Conservation (phyloP, 2,329 filamentous ascomycete species). For the Phyllosticta citriasiana region DNA sequence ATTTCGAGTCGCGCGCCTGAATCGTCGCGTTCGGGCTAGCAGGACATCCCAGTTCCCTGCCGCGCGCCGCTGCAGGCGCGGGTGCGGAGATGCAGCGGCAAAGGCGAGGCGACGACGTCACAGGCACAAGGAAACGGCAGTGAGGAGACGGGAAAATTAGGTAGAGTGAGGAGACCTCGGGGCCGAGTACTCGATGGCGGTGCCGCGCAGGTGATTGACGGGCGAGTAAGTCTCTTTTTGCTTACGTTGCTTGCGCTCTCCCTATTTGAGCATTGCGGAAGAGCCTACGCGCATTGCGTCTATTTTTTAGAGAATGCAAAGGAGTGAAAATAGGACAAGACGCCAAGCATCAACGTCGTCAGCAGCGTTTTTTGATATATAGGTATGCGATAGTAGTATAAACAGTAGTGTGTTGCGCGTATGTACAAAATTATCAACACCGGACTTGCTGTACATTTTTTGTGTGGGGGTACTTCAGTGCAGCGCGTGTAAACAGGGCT, state of each 20-base stretch:
- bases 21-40: no score
- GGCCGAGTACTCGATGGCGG: not conserved
- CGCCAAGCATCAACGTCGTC: not conserved
- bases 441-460: not conserved
- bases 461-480: not conserved
- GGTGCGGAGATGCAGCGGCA: not conserved
- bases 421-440: not conserved
- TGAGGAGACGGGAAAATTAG: not conserved
- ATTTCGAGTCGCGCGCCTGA: no score
- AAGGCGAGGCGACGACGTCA: not conserved
- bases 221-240: not conserved
- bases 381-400: not conserved
- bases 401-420: not conserved
- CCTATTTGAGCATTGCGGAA: no score
- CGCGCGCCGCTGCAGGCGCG: no score
- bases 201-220: not conserved
- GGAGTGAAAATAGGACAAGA: not conserved
- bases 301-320: not conserved
- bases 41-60: no score
- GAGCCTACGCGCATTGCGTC: no score
- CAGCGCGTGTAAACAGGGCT: not conserved
- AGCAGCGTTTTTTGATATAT: not conserved
- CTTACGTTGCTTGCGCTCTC: not conserved
- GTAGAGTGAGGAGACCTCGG: not conserved
- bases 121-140: not conserved